These are phyloP conservation scores for Podospora sp. DNA, from an alignment of 495 filamentous ascomycete genomes.

Conservation along the genomic window DNA sequence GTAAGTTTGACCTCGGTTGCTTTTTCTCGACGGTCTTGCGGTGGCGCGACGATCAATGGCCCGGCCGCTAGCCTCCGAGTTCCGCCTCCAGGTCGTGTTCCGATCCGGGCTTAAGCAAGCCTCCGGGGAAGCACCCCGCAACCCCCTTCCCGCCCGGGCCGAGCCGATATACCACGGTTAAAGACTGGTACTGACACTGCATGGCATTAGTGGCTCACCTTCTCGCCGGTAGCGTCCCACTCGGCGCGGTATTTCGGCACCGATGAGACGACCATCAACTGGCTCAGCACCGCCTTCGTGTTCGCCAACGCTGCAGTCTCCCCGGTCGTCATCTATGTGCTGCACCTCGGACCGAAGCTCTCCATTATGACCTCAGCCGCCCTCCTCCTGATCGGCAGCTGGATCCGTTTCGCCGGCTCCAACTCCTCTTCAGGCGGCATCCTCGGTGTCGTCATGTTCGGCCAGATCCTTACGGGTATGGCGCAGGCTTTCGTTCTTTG, in stretches of 20 bases:
- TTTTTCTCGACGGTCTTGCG: not conserved
- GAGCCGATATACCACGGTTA: not conserved
- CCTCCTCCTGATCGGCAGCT: conserved; percentile 81
- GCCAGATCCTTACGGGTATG: conserved; percentile 89
- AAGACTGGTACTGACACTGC: conserved; percentile 7
- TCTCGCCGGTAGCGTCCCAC: conserved; percentile 78
- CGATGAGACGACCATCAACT: conserved; percentile 80
- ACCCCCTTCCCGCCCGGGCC: not conserved
- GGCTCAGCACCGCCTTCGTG: conserved; percentile 83
- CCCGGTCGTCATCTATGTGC: conserved; percentile 74
- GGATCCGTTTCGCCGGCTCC: conserved; percentile 88
- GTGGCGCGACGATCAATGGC: not conserved
- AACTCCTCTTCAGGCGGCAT: conserved; percentile 52
- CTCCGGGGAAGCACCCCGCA: not conserved
- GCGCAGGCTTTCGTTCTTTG: conserved; percentile 91
- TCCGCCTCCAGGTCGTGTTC: not conserved
- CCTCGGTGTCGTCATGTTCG: conserved; percentile 84
- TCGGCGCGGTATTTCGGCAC: conserved; percentile 76
- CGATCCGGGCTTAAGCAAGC: not conserved
- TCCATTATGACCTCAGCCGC: conserved; percentile 73
- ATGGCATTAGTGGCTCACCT: conserved; percentile 83
- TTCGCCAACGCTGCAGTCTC: conserved; percentile 78
- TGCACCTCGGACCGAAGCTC: conserved; percentile 78
- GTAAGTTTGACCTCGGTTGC: conserved; percentile 55
- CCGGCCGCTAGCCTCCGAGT: not conserved